phyloP scores from a whole-genome alignment of 2,329 filamentous ascomycete genomes.

The Pseudogymnoascus pannorum region DNA sequence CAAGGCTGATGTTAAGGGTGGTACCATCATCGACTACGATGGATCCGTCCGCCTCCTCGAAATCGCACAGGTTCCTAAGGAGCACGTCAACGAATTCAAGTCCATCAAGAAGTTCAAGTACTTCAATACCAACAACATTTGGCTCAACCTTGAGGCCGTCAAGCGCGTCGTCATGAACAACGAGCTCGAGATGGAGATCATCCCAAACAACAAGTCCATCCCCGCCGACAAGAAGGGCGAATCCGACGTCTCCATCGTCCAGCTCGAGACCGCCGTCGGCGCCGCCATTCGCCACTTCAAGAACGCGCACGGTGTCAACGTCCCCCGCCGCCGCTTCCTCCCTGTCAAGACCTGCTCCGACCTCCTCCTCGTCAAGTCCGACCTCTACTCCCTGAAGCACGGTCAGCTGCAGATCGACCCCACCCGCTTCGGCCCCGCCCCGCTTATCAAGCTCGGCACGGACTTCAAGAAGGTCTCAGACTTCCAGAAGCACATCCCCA shows the following conservation, averaged over 20 bases:
- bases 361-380: slow-evolving; percentile 98
- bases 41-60: slow-evolving; percentile 93
- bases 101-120: slow-evolving; percentile 99
- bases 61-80: slow-evolving; percentile 98
- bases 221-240: slow-evolving; percentile 99
- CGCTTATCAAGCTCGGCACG: slow-evolving; percentile 94
- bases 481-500: slow-evolving; percentile 81
- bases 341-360: slow-evolving; percentile 99
- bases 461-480: slow-evolving; percentile 99
- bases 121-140: slow-evolving; percentile 99
- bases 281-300: slow-evolving; percentile 98
- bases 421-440: slow-evolving; percentile 90
- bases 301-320: slow-evolving; percentile 98
- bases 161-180: slow-evolving; percentile 98
- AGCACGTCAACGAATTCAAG: slow-evolving; percentile 99
- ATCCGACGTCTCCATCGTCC: slow-evolving; percentile 92
- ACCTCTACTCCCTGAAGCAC: slow-evolving; percentile 97
- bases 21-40: slow-evolving; percentile 99
- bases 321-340: slow-evolving; percentile 94
- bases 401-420: slow-evolving; percentile 96
- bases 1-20: slow-evolving; percentile 99
- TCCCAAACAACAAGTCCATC: slow-evolving; percentile 98
- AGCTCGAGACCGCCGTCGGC: slow-evolving; percentile 97
- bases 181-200: slow-evolving; percentile 99
- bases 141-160: slow-evolving; percentile 95